These are phyloP conservation scores for Chaetoceros muelleri DNA, from an alignment of 108 stramenopile genomes.

Conservation along the genomic window DNA sequence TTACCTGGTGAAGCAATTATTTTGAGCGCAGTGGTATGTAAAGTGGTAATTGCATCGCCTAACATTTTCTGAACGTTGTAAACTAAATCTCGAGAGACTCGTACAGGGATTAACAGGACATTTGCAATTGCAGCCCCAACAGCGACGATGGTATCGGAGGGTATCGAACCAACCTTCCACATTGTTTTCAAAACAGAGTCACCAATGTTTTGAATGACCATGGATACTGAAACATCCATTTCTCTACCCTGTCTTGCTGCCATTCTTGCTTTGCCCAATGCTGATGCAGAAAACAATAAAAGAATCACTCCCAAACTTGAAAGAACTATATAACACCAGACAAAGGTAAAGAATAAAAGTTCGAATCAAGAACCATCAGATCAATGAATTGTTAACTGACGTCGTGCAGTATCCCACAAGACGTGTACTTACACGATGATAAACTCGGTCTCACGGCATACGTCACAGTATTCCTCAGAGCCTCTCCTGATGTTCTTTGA, in stretches of 20 bases:
- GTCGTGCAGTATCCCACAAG: neutral
- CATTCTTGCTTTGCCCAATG: conserved; percentile 13
- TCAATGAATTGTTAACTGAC: neutral
- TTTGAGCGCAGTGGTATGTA: too few species aligned
- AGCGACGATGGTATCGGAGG: conserved; percentile 11
- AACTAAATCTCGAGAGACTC: conserved; percentile 2
- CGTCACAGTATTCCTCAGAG: conserved; percentile 68
- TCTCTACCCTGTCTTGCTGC: conserved; percentile 13
- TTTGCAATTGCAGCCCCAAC: conserved; percentile 13
- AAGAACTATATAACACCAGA: neutral
- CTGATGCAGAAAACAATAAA: conserved; percentile 9
- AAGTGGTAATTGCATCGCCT: too few species aligned
- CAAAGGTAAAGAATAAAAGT: neutral
- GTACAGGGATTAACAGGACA: conserved; percentile 19
- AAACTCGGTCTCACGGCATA: conserved; percentile 64
- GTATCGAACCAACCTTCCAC: conserved; percentile 14
- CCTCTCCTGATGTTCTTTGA: conserved; percentile 75
- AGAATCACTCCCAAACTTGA: conserved; percentile 10
- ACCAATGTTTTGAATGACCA: conserved; percentile 4
- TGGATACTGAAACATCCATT: conserved; percentile 13
- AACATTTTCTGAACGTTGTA: too few species aligned
- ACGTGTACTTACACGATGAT: conserved; percentile 5
- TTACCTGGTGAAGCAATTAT: too few species aligned
- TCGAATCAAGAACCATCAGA: neutral
- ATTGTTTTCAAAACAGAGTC: conserved; percentile 6